phyloP scores from a whole-genome alignment of 768 basidiomycete genomes.

The Suillus sp. region DNA sequence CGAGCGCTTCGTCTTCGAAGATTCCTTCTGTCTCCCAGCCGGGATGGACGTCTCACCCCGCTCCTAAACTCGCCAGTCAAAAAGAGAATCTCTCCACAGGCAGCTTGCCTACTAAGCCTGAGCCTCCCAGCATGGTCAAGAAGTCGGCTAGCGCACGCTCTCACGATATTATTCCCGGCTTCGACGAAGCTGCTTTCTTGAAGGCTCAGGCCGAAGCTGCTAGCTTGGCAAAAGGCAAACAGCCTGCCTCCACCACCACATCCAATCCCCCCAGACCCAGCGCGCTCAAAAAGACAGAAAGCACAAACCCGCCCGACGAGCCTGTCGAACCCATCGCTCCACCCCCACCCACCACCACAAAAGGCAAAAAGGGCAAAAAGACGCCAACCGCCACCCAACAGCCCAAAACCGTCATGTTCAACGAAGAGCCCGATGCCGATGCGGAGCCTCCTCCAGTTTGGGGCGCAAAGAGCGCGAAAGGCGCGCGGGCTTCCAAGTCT shows the following conservation, averaged over 20 bases:
- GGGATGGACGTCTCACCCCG: constrained; percentile 19
- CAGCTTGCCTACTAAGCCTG: constrained; percentile 22
- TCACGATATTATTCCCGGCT: constrained; percentile 31
- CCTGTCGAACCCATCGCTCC: neutral
- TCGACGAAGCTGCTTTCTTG: constrained; percentile 19
- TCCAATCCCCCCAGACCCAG: constrained; percentile 13
- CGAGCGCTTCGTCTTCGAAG: constrained; percentile 21
- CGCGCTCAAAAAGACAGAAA: constrained; percentile 10
- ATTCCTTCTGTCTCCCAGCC: constrained; percentile 9
- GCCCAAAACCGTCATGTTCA: constrained; percentile 19
- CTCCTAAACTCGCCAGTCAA: constrained; percentile 22
- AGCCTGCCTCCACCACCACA: constrained; percentile 6
- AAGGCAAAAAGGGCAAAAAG: constrained; percentile 32
- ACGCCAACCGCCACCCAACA: constrained; percentile 19
- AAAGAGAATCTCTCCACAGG: constrained; percentile 29
- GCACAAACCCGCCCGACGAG: constrained; percentile 7
- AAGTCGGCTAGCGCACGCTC: constrained; percentile 29
- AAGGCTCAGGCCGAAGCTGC: constrained; percentile 3
- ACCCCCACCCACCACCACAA: constrained; percentile 9
- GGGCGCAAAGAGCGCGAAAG: constrained; percentile 24
- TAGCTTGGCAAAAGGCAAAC: constrained; percentile 2
- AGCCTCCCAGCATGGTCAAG: constrained; percentile 24
- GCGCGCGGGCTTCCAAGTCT: constrained; percentile 20
- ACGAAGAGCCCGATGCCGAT: constrained; percentile 21
- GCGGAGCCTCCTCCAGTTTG: constrained; percentile 29